Percentiles rank a stretch among this genome's conserved stretches.
Conservation (phyloP, 495 filamentous ascomycete genomes). For the Aspergillus bridgeri region DNA sequence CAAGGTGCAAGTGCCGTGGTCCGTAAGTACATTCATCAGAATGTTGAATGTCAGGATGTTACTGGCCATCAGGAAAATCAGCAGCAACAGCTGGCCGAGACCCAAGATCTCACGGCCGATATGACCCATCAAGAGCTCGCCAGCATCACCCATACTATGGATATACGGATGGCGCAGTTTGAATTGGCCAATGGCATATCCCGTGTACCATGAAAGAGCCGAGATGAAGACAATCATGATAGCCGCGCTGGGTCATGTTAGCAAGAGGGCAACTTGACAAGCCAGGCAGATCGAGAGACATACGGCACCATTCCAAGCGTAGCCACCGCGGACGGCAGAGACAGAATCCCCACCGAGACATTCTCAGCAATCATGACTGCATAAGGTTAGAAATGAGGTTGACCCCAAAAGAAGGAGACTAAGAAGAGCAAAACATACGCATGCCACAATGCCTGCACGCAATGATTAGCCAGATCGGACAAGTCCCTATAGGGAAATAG, state of each 20-base stretch:
- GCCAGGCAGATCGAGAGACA: constrained; percentile 4
- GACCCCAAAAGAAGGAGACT: not conserved
- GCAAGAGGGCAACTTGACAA: not conserved
- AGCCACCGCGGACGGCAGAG: constrained; percentile 61
- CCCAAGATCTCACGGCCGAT: constrained; percentile 62
- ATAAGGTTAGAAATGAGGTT: not conserved
- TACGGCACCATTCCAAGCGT: constrained; percentile 57
- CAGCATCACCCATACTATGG: constrained; percentile 67
- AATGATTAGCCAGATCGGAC: not conserved
- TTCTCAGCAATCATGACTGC: constrained; percentile 64
- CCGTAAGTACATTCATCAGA: constrained; percentile 60
- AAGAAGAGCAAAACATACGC: constrained; percentile 21
- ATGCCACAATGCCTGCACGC: constrained; percentile 32
- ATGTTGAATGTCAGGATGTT: constrained; percentile 67
- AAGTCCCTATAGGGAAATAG: not conserved
- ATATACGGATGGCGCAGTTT: constrained; percentile 45
- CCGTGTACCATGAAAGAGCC: constrained; percentile 56
- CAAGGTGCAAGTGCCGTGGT: constrained; percentile 63
- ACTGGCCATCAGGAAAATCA: constrained; percentile 71
- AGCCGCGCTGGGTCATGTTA: constrained; percentile 25
- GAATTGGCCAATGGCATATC: constrained; percentile 37
- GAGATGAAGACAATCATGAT: constrained; percentile 60
- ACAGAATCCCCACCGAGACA: constrained; percentile 62
- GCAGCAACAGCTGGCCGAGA: constrained; percentile 58
- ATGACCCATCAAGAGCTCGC: constrained; percentile 60